These are phyloP conservation scores for Trichophyton mentagrophytes DNA, from an alignment of 2,329 filamentous ascomycete genomes.

Conservation along the genomic window DNA sequence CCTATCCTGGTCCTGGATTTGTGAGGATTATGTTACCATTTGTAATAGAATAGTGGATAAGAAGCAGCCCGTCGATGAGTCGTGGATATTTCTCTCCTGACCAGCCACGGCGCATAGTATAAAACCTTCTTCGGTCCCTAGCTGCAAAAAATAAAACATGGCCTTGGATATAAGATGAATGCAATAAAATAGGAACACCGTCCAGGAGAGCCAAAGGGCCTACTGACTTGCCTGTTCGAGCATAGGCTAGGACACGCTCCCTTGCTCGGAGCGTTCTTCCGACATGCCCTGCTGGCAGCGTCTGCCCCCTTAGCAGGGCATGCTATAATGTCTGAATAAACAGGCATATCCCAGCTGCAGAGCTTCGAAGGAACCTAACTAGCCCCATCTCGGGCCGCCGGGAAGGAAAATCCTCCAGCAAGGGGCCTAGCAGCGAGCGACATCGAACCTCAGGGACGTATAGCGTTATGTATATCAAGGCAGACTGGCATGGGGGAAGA, in stretches of 20 bases:
- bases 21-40: conserved; percentile 4
- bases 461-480: neutral
- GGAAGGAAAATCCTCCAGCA: neutral
- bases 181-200: neutral
- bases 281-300: neutral
- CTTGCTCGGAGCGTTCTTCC: conserved; percentile 2
- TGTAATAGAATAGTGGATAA: neutral
- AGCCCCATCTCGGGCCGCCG: neutral
- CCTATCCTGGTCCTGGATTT: neutral
- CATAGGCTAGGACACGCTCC: neutral
- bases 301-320: neutral
- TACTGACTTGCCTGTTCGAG: neutral
- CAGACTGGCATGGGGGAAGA: neutral
- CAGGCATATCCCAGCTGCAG: neutral
- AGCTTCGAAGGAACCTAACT: neutral
- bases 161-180: neutral
- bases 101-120: conserved; percentile 2
- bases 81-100: neutral
- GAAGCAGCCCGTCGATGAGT: neutral
- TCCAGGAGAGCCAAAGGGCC: neutral
- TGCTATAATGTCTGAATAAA: neutral
- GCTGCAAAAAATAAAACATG: neutral
- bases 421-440: neutral
- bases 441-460: too few species aligned
- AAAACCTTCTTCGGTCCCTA: neutral